Evolutionary conservation across 139 green algal genomes (phyloP).

Genomic region (Chlorella ohadii): DNA sequence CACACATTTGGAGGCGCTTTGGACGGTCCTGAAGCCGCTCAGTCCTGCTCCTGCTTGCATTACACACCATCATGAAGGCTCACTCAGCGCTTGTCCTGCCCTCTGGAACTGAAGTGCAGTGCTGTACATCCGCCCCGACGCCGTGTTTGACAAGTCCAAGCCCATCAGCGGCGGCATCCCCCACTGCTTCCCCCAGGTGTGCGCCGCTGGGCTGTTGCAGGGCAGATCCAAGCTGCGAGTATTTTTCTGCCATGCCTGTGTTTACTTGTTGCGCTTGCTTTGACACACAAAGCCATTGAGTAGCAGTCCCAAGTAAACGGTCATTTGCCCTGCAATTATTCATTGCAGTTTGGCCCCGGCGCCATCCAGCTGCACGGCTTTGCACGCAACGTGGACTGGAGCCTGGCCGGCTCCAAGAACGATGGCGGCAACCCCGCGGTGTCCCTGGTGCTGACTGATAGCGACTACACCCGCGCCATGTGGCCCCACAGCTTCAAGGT

Average conservation of each 20-base stretch:
- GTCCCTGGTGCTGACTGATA: constrained; percentile 88
- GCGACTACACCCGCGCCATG: constrained; percentile 93
- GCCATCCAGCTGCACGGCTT: constrained; percentile 97
- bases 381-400: constrained; percentile 95
- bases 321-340: too few species aligned
- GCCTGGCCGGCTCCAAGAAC: constrained; percentile 77
- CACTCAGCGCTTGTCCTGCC: too few species aligned
- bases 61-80: too few species aligned
- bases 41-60: too few species aligned
- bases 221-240: too few species aligned
- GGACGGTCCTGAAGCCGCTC: too few species aligned
- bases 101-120: too few species aligned
- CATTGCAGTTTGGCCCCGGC: constrained; percentile 88
- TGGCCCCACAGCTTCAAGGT: constrained; percentile 86
- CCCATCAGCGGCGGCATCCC: constrained; percentile 93
- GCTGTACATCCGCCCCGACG: constrained; percentile 95
- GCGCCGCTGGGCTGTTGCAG: background rate
- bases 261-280: too few species aligned
- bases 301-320: too few species aligned
- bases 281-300: too few species aligned
- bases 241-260: too few species aligned
- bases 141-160: constrained; percentile 95
- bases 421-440: constrained; percentile 86
- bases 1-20: too few species aligned
- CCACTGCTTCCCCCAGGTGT: constrained; percentile 94